Evolutionary conservation across 2,329 filamentous ascomycete species (phyloP), one percentile per base, ranked within the genome.

Genomic region (Magnaporthales sp.): DNA sequence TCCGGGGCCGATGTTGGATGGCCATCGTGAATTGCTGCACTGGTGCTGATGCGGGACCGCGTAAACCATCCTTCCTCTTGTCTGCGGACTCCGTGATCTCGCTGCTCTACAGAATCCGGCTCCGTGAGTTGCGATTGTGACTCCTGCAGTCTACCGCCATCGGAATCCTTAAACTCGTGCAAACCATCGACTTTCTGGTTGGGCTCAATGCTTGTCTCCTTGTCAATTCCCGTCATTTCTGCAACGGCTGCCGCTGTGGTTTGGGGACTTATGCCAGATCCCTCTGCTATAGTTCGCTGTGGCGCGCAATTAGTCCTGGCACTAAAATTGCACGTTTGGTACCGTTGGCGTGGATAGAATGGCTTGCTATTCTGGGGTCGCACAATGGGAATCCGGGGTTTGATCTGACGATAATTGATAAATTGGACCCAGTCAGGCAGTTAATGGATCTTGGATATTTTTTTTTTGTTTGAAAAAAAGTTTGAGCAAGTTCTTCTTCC

Each of bases 1-100:
- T 62, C 67, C 19, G 58, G 66, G 29, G 60, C 60, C 5, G 64
- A 65, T 22, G 66, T 68, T 60, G 67, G 19, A 24, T 24, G 54
- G 13, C 54, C 68, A 38, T 63, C 67, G 19, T 46, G 65, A 9
- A 38, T 62, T 5, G 66, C 66, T n/a, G 31, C 66, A 27, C 26
- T 32, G 31, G 22, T 63, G n/a, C 62, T 58, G 46, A 58, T 31
- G 27, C 68, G 63, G 13, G 19, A 22, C n/a, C 66, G 29, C 6
- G 24, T 13, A 29, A 27, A 27, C n/a, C 61, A 54, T 38, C 30
- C 62, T 26, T 54, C 64, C 61, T 64, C 62, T 27, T 63, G 51
- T 7, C 38, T 5, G 32, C 8, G 6, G 27, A 19, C 61, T 22
- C 19, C 27, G 4, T 29, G 61, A 29, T 63, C 61, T 30, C 61